Conservation (phyloP, 768 basidiomycete genomes). For the Amanita molliuscula region DNA sequence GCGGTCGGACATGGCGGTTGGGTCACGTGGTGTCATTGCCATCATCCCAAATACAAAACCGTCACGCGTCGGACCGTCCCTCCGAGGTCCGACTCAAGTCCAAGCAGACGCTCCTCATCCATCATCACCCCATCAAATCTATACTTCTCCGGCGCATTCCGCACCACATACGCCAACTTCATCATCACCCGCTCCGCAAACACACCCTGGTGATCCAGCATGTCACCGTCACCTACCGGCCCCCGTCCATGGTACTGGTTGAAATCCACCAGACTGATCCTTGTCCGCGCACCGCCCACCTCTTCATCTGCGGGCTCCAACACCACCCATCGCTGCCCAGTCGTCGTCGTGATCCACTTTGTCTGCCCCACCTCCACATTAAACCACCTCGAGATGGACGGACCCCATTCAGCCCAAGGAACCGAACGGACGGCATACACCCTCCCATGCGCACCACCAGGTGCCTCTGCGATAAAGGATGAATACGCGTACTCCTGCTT, state of each 20-base stretch:
- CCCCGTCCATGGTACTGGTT: slow-evolving; percentile 9
- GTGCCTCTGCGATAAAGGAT: not conserved
- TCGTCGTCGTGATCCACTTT: slow-evolving; percentile 29
- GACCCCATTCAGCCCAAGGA: slow-evolving; percentile 23
- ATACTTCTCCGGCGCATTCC: slow-evolving; percentile 1
- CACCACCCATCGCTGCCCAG: slow-evolving; percentile 22
- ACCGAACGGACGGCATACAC: slow-evolving; percentile 8
- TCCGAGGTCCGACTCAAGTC: slow-evolving; percentile 10
- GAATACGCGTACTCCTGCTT: not conserved
- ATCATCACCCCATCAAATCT: slow-evolving; percentile 24
- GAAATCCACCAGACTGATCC: slow-evolving; percentile 17
- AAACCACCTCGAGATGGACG: slow-evolving; percentile 23
- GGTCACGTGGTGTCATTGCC: too few species aligned
- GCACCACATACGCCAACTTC: slow-evolving; percentile 15
- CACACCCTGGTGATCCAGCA: slow-evolving; percentile 6
- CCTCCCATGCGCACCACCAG: not conserved
- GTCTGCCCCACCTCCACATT: slow-evolving; percentile 17
- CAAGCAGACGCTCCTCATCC: slow-evolving; percentile 32
- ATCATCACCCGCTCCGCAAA: slow-evolving; percentile 18
- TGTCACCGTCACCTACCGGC: not conserved
- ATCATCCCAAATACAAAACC: too few species aligned
- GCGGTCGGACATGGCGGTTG: too few species aligned
- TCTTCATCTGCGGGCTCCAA: slow-evolving; percentile 9
- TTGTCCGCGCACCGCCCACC: not conserved
- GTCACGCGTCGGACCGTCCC: too few species aligned